Evolutionary conservation across 306 rosid genomes (phyloP).

Genomic region (Rosa chinensis): DNA sequence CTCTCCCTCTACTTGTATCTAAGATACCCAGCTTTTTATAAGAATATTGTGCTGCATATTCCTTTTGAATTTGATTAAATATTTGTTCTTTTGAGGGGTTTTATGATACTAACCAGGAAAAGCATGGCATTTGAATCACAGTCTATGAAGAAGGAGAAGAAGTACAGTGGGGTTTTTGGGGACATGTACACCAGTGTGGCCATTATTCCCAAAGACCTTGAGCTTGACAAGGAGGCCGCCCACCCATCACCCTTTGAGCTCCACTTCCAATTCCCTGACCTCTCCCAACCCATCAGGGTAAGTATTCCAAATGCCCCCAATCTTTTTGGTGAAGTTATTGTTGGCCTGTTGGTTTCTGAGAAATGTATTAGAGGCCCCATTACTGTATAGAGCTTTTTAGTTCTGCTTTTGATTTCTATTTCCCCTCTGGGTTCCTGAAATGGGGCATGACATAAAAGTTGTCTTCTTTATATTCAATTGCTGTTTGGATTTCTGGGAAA

Average conservation of each 20-base stretch:
- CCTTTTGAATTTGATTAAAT: slow-evolving; percentile 12
- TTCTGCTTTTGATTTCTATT: background rate
- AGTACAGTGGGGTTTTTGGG: slow-evolving; percentile 46
- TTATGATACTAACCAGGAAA: slow-evolving; percentile 28
- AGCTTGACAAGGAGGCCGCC: slow-evolving; percentile 31
- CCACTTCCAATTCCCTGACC: slow-evolving; percentile 57
- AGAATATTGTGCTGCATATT: slow-evolving; percentile 1
- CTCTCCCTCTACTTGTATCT: background rate
- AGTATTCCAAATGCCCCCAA: background rate
- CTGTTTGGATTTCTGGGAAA: background rate
- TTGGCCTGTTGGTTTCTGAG: slow-evolving; percentile 15
- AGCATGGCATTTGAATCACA: slow-evolving; percentile 55
- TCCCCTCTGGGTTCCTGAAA: background rate
- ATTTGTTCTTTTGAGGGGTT: background rate
- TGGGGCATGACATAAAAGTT: background rate
- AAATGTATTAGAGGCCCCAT: background rate
- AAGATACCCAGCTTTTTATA: background rate
- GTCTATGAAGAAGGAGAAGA: slow-evolving; percentile 48
- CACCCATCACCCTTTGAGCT: slow-evolving; percentile 28
- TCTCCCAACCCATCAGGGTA: slow-evolving; percentile 41
- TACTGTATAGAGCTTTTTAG: background rate
- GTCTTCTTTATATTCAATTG: background rate
- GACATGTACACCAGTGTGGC: slow-evolving; percentile 48
- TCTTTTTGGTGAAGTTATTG: background rate
- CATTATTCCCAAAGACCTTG: slow-evolving; percentile 47